Evolutionary conservation across 1,139 yeast genomes (phyloP), one percentile per base, ranked within the genome.

Genomic region (Suhomyces taliae): DNA sequence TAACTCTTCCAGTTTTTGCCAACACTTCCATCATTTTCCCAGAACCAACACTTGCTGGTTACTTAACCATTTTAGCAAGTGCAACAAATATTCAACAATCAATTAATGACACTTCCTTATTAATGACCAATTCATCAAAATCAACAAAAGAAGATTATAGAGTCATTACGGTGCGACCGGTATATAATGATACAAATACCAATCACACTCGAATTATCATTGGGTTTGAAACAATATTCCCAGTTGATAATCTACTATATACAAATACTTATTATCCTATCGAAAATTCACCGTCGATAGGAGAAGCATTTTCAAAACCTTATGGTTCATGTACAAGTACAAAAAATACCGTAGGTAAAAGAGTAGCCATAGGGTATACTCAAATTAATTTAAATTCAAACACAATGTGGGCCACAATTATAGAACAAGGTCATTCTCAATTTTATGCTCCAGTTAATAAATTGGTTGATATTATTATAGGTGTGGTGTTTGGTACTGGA

Each of bases 401-500:
- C 1, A 70, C 72, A n/a, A 54, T 50, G n/a, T 91, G 98, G 98
- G 78, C 83, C n/a, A 82, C 91, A 1, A 67, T 85, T 0, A 82
- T 90, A 8, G 85, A 86, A 52, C 95, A 90, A 59, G 69, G 78
- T 1, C 76, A 80, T 52, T 59, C 75, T 0, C 76, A 67, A 1
- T 89, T 90, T 56, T 73, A 82, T 60, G 78, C 74, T 1, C 95
- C 96, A 0, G 79, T 87, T 5, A 66, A 74, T 27, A 78, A 75
- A 51, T 68, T 90, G 41, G 76, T 86, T 4, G 81, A 81, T 52
- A 86, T 89, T 44, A 84, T 89, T 48, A 78, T 86, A 42, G 96
- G 95, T 2, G 84, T 88, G 1, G 90, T 88, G 24, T 70, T 89
- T 37, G 96, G 90, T 1, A 82, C 89, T 32, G 91, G 95, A 2